These are phyloP conservation scores for peach (Prunus persica) DNA, from an alignment of 306 rosid genomes.

Conservation along the genomic window Prunus_persica_NCBIv2 NC_034015.1:15027501-15028000, in stretches of 20 bases:
- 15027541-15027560: neutral
- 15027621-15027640: neutral
- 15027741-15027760: conserved; percentile 96
- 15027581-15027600: neutral
- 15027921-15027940: neutral
- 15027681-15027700: conserved; percentile 16
- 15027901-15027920: conserved; percentile 14
- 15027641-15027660: conserved; percentile 10
- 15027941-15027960: neutral
- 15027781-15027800: conserved; percentile 96
- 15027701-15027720: conserved; percentile 23
- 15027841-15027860: conserved; percentile 81
- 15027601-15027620: too few relatives aligned
- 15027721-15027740: conserved; percentile 99
- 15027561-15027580: neutral
- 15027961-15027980: neutral
- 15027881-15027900: conserved; percentile 66
- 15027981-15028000: neutral
- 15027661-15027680: conserved; percentile 4
- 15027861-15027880: conserved; percentile 89
- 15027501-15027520: neutral
- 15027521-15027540: neutral
- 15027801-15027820: conserved; percentile 98
- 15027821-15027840: conserved; percentile 88
- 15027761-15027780: conserved; percentile 97